These are phyloP conservation scores for Pugionium cornutum DNA, from an alignment of 345 rosid genomes.

Conservation along the genomic window DNA sequence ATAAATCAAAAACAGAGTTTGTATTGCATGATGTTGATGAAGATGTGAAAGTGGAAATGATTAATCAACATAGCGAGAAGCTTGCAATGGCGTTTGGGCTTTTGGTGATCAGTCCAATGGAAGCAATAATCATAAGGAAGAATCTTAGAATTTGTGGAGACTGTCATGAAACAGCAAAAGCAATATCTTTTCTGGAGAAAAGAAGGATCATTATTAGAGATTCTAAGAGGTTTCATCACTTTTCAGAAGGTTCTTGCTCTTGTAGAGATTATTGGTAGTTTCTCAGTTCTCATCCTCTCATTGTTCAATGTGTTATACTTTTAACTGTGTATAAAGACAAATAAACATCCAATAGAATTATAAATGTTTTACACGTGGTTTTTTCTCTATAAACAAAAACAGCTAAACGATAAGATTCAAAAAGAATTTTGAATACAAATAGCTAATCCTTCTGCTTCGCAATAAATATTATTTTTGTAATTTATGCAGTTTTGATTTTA, in stretches of 20 bases:
- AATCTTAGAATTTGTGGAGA: constrained; percentile 74
- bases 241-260: constrained; percentile 59
- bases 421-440: too few relatives aligned
- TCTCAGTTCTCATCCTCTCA: not conserved
- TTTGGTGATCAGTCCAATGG: constrained; percentile 44
- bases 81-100: constrained; percentile 75
- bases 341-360: not conserved
- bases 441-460: too few relatives aligned
- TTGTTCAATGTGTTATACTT: not conserved
- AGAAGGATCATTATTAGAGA: constrained; percentile 61
- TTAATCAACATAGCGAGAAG: constrained; percentile 71
- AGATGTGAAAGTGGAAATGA: constrained; percentile 61
- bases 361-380: not conserved
- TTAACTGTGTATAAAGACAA: not conserved
- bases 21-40: constrained; percentile 73
- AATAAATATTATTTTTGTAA: too few relatives aligned
- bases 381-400: too few relatives aligned
- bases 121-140: constrained; percentile 59
- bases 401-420: too few relatives aligned
- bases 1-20: constrained; percentile 54
- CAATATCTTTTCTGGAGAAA: constrained; percentile 56
- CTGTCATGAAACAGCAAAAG: constrained; percentile 57
- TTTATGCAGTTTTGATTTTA: too few relatives aligned
- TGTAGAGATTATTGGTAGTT: constrained; percentile 70
- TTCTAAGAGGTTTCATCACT: constrained; percentile 79